Evolutionary conservation across 352 stramenopile species (phyloP).

Genomic region (Pythium dissimile): DNA sequence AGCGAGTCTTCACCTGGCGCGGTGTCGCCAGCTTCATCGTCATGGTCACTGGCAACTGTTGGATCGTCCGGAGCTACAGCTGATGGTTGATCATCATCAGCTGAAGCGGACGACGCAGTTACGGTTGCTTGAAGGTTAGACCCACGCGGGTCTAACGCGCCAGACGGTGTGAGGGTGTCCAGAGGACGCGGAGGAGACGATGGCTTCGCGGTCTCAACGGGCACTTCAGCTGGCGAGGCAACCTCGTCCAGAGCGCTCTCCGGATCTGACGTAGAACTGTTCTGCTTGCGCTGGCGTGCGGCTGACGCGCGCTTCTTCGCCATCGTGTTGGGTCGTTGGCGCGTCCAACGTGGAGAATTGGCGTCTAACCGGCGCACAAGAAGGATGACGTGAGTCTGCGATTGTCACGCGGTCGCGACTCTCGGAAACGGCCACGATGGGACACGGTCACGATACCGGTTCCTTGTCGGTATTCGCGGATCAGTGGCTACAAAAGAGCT

Average conservation of each 20-base stretch:
- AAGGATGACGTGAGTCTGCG: not conserved
- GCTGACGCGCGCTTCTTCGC: conserved; percentile 13
- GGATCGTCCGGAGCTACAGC: too few species aligned
- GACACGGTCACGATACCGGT: conserved; percentile 6
- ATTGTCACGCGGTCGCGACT: not conserved
- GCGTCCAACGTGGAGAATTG: not conserved
- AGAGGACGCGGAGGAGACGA: not conserved
- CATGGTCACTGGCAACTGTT: not conserved
- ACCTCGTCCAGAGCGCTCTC: not conserved
- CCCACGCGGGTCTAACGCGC: not conserved
- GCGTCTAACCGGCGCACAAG: not conserved
- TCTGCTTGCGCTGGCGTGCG: conserved; percentile 1
- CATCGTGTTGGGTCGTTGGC: not conserved
- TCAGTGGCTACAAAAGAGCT: not conserved
- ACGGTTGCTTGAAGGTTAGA: conserved; percentile 13
- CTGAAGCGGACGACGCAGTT: not conserved
- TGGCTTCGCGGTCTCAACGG: not conserved
- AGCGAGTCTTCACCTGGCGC: not conserved
- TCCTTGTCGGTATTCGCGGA: not conserved
- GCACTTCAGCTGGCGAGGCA: not conserved
- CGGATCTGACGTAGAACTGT: not conserved
- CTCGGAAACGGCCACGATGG: conserved; percentile 6
- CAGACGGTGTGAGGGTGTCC: not conserved
- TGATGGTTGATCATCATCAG: too few species aligned
- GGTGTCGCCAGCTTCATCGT: not conserved